Conservation (phyloP, 192 early-diverging fungal genomes). For the Backusella tuberculispora region DNA sequence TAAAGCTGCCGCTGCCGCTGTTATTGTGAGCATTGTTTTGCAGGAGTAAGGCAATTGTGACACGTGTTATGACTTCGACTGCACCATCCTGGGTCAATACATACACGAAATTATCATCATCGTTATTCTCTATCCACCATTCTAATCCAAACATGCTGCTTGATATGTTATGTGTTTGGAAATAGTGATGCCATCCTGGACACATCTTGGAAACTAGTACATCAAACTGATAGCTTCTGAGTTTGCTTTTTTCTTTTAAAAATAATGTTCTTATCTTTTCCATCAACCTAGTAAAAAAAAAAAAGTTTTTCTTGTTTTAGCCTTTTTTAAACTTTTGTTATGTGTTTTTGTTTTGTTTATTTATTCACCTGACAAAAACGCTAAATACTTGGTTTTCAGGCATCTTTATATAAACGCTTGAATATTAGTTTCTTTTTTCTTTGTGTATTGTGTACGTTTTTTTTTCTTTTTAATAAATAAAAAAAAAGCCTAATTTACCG, state of each 20-base stretch:
- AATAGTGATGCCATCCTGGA: neutral
- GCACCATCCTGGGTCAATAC: slow-evolving; percentile 54
- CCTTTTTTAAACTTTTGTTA: slow-evolving; percentile 51
- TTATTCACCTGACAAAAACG: slow-evolving; percentile 71
- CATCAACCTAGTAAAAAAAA: slow-evolving; percentile 86
- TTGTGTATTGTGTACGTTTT: neutral
- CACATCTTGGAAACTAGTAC: slow-evolving; percentile 42
- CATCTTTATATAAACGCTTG: slow-evolving; percentile 61
- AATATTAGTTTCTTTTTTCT: neutral
- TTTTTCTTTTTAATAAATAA: neutral
- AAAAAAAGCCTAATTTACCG: slow-evolving; percentile 53
- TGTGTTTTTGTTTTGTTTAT: neutral
- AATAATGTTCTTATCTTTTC: slow-evolving; percentile 46
- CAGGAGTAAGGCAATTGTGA: slow-evolving; percentile 72
- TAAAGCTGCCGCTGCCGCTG: neutral
- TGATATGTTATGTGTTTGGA: neutral
- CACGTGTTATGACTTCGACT: slow-evolving; percentile 72
- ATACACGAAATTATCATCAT: neutral
- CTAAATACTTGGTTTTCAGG: slow-evolving; percentile 92
- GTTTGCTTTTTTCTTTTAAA: slow-evolving; percentile 69
- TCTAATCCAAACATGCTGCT: neutral
- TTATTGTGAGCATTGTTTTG: slow-evolving; percentile 47
- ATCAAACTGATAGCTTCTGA: slow-evolving; percentile 79
- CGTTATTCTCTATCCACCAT: neutral
- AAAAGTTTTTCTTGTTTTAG: slow-evolving; percentile 80